A percentile compares a stretch with the other conserved stretches of the same genome.
phyloP scores from a whole-genome alignment of 768 basidiomycete species.

The Galerina marginata region DNA sequence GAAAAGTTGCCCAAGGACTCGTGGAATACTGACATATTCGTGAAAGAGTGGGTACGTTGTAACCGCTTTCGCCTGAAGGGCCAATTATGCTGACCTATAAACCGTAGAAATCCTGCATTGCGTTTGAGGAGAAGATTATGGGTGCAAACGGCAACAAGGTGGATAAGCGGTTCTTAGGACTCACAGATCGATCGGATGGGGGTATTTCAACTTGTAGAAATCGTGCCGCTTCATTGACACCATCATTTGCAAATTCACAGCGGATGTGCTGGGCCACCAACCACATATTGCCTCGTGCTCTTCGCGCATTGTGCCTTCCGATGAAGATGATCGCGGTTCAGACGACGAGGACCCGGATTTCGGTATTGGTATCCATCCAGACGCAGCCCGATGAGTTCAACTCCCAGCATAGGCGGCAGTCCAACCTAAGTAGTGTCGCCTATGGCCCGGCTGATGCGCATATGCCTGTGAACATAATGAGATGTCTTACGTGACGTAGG shows the following conservation, averaged over 20 bases:
- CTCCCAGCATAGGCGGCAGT: too few relatives aligned
- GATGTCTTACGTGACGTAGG: neutral
- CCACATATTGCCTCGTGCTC: slow-evolving; percentile 65
- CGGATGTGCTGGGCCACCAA: slow-evolving; percentile 67
- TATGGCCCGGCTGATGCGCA: too few relatives aligned
- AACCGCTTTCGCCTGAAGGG: neutral
- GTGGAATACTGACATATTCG: slow-evolving; percentile 87
- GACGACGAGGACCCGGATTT: neutral
- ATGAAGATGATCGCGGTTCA: neutral
- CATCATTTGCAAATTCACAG: slow-evolving; percentile 57
- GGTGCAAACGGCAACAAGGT: slow-evolving; percentile 54
- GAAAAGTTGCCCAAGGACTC: slow-evolving; percentile 79
- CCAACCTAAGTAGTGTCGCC: too few relatives aligned
- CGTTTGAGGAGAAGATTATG: slow-evolving; percentile 48
- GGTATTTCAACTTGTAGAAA: too few relatives aligned
- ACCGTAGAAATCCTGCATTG: slow-evolving; percentile 48
- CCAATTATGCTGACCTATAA: neutral
- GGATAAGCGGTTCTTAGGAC: slow-evolving; percentile 51
- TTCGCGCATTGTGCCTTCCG: neutral
- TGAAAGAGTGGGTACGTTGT: slow-evolving; percentile 67
- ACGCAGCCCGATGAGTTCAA: too few relatives aligned
- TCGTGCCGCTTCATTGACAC: neutral
- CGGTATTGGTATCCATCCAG: neutral
- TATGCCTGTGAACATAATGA: neutral
- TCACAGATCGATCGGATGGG: slow-evolving; percentile 50